These are phyloP conservation scores for Petunia secreta DNA, from an alignment of 257 asterid genomes.

Conservation along the genomic window DNA sequence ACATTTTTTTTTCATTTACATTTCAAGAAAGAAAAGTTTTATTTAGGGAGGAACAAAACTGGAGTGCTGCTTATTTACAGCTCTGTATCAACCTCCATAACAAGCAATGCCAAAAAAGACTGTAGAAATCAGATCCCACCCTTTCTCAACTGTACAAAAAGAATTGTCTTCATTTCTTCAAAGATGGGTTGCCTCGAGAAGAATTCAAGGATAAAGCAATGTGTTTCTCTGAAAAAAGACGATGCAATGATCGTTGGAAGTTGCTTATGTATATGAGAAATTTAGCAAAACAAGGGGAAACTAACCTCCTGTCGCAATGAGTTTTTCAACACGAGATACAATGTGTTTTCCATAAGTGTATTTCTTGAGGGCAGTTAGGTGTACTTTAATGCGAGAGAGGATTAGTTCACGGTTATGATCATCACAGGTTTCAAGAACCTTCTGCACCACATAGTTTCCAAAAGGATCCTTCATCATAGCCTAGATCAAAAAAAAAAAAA, in stretches of 20 bases:
- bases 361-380: conserved; percentile 73
- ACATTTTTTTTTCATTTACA: conserved; percentile 22
- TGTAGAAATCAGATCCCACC: background rate
- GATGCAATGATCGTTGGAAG: background rate
- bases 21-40: background rate
- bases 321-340: conserved; percentile 86
- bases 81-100: background rate
- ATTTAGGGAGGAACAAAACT: conserved; percentile 18
- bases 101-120: background rate
- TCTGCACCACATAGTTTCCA: conserved; percentile 88
- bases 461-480: conserved; percentile 97
- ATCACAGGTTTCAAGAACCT: conserved; percentile 89
- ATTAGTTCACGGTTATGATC: conserved; percentile 67
- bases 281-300: background rate
- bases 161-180: background rate
- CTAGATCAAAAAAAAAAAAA: conserved; percentile 37
- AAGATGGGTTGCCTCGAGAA: conserved; percentile 22
- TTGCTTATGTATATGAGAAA: background rate
- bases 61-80: conserved; percentile 21
- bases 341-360: conserved; percentile 93
- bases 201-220: conserved; percentile 21
- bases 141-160: conserved; percentile 24
- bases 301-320: conserved; percentile 79
- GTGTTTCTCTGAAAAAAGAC: conserved; percentile 3
- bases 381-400: conserved; percentile 80